phyloP scores from a whole-genome alignment of 352 stramenopile species.

The Phytophthora quininea region DNA sequence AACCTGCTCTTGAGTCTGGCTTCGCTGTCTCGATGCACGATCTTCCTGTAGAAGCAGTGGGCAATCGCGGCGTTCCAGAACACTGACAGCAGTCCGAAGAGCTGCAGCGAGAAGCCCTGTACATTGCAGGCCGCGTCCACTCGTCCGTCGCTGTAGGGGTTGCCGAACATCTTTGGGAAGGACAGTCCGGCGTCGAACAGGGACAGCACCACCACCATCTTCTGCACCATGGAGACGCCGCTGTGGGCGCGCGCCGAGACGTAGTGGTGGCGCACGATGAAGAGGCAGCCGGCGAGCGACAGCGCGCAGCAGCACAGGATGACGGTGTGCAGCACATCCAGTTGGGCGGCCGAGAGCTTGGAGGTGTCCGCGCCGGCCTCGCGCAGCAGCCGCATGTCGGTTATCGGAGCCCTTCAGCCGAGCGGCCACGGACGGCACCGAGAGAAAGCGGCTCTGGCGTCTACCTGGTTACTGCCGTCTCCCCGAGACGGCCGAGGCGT shows the following conservation, averaged over 20 bases:
- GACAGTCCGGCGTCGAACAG: slow-evolving; percentile 57
- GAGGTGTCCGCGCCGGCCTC: slow-evolving; percentile 6
- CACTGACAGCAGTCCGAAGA: slow-evolving; percentile 67
- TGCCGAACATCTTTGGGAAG: slow-evolving; percentile 59
- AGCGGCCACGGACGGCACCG: no score
- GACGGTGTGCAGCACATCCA: slow-evolving; percentile 37
- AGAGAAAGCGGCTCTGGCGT: background rate
- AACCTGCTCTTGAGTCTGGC: slow-evolving; percentile 61
- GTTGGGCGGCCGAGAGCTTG: slow-evolving; percentile 32
- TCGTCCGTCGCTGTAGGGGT: slow-evolving; percentile 28
- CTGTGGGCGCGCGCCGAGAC: slow-evolving; percentile 33
- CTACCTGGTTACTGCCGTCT: background rate
- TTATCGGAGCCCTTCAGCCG: slow-evolving; percentile 27
- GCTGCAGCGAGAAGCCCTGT: slow-evolving; percentile 59
- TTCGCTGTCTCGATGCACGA: slow-evolving; percentile 72
- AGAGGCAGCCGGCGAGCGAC: slow-evolving; percentile 52
- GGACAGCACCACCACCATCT: slow-evolving; percentile 78
- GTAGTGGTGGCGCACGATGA: slow-evolving; percentile 57
- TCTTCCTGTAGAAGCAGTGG: slow-evolving; percentile 75
- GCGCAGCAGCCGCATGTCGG: slow-evolving; percentile 8
- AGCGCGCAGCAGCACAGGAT: slow-evolving; percentile 47
- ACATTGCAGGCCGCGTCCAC: slow-evolving; percentile 41
- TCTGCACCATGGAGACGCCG: slow-evolving; percentile 60
- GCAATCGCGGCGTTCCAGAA: slow-evolving; percentile 77
- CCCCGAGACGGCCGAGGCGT: background rate